Base-by-base conservation (phyloP, 2,329 filamentous ascomycete species). In the Drechslerella dactyloides region DNA sequence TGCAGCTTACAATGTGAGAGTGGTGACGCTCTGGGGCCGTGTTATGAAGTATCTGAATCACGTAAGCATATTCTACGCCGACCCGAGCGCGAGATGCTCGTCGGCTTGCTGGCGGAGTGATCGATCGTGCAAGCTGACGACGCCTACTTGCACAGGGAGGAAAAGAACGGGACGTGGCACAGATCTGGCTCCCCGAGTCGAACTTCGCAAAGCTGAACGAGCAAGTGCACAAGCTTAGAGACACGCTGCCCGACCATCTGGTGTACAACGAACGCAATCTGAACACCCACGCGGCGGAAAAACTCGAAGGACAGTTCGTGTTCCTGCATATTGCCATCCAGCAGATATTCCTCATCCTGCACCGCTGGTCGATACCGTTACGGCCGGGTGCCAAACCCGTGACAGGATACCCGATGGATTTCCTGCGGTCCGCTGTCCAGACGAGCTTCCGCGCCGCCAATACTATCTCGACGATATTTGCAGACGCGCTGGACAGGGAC, bases 11-110 rank as follows among this genome's bases (percentile, higher is more conserved):
- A 90, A 94, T 77, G 89, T 97, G 73, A 87, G 90, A 19, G 84
- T 89, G 1, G 90, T 97, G 73, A 87, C 92, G 1, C 82, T 96
- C 33, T 97, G 93, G 93, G 94, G 94, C 3, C 87, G 88, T 54
- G 88, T 97, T 54, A 90, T 96, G 76, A 89, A 89, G 73, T 97
- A 96, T 78, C 82, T 97, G 73, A 97, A 96, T 78, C 86, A 96
- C 70, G 76, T 77, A 65, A 73, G 75, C 44, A 57, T 15, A 19
- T 35, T 50, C 50, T n/a, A 37, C 27, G 19, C 7, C 21, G 37
- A 1, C 11, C 6, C 33, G 30, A 44, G 17, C 40, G 50, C 24
- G 30, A 24, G 23, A 35, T 56, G 59, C 51, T 1, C 13, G 33
- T 7, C n/a, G 15, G 17, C 15, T 44, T 37, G 35, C 15, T 37